phyloP scores from a whole-genome alignment of 2,329 filamentous ascomycete genomes.

The Trichoderma sp. region DNA sequence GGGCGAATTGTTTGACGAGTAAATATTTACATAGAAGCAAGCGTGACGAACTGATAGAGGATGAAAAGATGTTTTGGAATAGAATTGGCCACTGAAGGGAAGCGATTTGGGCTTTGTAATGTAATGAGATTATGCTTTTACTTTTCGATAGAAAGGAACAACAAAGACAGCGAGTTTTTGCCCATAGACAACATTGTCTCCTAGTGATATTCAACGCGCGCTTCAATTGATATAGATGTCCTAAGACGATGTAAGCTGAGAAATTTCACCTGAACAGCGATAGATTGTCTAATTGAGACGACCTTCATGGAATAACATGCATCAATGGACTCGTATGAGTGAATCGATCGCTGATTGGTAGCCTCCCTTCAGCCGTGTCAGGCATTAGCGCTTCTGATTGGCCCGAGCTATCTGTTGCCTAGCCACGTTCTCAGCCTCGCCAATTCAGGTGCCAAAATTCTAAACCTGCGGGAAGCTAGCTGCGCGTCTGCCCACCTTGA shows the following conservation, averaged over 20 bases:
- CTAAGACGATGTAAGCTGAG: not conserved
- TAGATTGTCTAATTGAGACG: not conserved
- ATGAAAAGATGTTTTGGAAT: not conserved
- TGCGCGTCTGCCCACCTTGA: conserved; percentile 31
- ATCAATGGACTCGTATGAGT: not conserved
- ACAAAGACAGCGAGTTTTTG: not conserved
- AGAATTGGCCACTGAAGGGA: not conserved
- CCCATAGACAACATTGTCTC: not conserved
- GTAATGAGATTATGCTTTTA: conserved; percentile 18
- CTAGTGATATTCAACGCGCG: not conserved
- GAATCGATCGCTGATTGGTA: conserved; percentile 9
- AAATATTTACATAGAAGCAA: not conserved
- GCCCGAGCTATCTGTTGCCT: conserved; percentile 38
- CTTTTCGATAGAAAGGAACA: conserved; percentile 4
- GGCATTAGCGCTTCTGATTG: conserved; percentile 38
- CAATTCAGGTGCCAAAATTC: conserved; percentile 39
- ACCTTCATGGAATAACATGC: not conserved
- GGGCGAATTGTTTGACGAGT: conserved; percentile 37
- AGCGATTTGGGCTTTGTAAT: conserved; percentile 1
- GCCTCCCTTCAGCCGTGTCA: not conserved
- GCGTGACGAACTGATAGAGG: not conserved
- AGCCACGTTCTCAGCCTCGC: conserved; percentile 37
- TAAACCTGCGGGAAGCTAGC: conserved; percentile 34
- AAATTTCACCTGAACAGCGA: not conserved
- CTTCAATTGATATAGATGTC: not conserved